A percentile compares a stretch with the other conserved stretches of the same genome.
Conservation (phyloP, 2,329 filamentous ascomycete genomes). For the Juglanconis juglandina region DNA sequence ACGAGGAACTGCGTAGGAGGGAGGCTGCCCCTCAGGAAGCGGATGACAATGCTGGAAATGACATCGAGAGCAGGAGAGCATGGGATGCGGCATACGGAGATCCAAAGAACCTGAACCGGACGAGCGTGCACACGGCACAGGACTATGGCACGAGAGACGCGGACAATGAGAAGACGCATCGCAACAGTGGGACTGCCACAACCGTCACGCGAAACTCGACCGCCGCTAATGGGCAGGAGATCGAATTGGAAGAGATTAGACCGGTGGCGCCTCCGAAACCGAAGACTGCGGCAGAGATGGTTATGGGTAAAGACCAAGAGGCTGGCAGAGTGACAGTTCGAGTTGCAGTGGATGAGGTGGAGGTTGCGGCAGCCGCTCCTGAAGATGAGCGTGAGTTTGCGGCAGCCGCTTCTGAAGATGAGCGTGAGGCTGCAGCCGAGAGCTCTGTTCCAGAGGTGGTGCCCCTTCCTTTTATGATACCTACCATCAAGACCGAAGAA, state of each 20-base stretch:
- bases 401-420: constrained; percentile 23
- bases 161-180: constrained; percentile 42
- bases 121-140: constrained; percentile 34
- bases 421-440: constrained; percentile 25
- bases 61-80: constrained; percentile 56
- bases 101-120: constrained; percentile 30
- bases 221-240: constrained; percentile 39
- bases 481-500: constrained; percentile 30
- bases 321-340: constrained; percentile 50
- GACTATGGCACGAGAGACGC: constrained; percentile 52
- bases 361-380: constrained; percentile 25
- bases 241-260: constrained; percentile 45
- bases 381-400: constrained; percentile 30
- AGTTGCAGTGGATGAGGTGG: constrained; percentile 48
- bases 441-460: constrained; percentile 52
- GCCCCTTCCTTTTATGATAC: constrained; percentile 64
- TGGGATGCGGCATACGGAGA: constrained; percentile 81
- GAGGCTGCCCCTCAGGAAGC: constrained; percentile 56
- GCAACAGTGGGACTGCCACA: constrained; percentile 33
- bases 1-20: constrained; percentile 45
- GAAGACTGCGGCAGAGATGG: constrained; percentile 38
- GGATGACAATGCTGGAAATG: constrained; percentile 68
- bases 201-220: constrained; percentile 34
- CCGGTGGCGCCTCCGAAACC: constrained; percentile 24
- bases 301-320: constrained; percentile 37